Conservation (phyloP, 2,329 filamentous ascomycete species). For the Dactylellina parvicollis region DNA sequence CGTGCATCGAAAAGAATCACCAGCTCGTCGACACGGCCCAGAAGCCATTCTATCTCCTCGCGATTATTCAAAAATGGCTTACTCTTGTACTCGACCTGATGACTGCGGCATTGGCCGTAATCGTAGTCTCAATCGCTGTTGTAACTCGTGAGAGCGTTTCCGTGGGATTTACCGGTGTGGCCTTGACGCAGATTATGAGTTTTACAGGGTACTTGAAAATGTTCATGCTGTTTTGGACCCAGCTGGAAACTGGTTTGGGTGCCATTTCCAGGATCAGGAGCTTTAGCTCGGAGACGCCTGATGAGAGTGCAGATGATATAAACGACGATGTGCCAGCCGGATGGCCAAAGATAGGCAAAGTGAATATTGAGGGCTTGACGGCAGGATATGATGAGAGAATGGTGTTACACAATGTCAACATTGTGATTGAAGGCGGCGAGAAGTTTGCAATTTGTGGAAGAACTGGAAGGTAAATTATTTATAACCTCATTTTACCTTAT, state of each 20-base stretch:
- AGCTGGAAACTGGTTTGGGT: conserved; percentile 61
- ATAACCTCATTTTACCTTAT: not conserved
- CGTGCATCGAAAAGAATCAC: conserved; percentile 64
- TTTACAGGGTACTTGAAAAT: conserved; percentile 59
- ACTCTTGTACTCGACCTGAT: conserved; percentile 66
- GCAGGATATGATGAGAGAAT: conserved; percentile 58
- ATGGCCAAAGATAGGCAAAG: conserved; percentile 60
- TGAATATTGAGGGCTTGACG: conserved; percentile 59
- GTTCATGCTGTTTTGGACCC: conserved; percentile 61
- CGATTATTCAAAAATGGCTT: conserved; percentile 70
- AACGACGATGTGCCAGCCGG: conserved; percentile 54
- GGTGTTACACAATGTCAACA: conserved; percentile 57
- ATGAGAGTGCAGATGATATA: conserved; percentile 57
- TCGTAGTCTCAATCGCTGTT: conserved; percentile 66
- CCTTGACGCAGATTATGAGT: conserved; percentile 60
- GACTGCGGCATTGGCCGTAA: conserved; percentile 65
- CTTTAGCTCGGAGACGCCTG: conserved; percentile 58
- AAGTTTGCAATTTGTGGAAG: conserved; percentile 67
- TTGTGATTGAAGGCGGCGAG: conserved; percentile 62
- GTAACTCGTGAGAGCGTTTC: conserved; percentile 59
- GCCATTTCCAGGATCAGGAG: conserved; percentile 61
- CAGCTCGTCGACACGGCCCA: conserved; percentile 67
- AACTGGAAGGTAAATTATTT: conserved; percentile 63
- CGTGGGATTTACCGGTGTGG: conserved; percentile 60
- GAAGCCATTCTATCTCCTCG: conserved; percentile 69